Percentiles rank a stretch among this genome's conserved stretches.
phyloP scores from a whole-genome alignment of 1,284 basidiomycete genomes.

The Tilletia horrida region DNA sequence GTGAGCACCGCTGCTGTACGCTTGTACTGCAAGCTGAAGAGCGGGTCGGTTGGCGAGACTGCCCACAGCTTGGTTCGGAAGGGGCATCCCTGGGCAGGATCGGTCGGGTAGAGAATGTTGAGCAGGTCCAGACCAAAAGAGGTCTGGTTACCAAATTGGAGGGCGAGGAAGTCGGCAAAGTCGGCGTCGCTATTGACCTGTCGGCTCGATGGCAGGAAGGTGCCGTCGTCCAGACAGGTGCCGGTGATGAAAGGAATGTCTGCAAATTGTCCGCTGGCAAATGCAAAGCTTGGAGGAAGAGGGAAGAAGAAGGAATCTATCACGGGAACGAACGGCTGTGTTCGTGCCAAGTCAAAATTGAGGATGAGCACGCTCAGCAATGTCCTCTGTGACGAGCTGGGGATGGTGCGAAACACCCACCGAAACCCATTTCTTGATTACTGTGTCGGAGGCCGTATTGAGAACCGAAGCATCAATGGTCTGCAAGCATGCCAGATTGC shows the following conservation, averaged over 20 bases:
- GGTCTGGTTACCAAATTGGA: slow-evolving; percentile 31
- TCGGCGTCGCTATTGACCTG: slow-evolving; percentile 26
- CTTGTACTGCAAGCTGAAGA: slow-evolving; percentile 5
- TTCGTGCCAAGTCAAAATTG: too few species aligned
- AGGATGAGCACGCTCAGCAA: too few species aligned
- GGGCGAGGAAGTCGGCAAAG: slow-evolving; percentile 29
- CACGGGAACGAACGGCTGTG: slow-evolving; percentile 26
- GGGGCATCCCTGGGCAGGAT: slow-evolving; percentile 27
- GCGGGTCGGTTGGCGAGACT: neutral
- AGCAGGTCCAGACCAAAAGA: slow-evolving; percentile 24
- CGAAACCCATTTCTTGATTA: slow-evolving; percentile 4
- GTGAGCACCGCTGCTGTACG: neutral
- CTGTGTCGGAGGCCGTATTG: neutral
- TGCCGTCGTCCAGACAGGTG: slow-evolving; percentile 35
- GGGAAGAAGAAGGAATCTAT: slow-evolving; percentile 33
- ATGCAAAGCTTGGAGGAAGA: slow-evolving; percentile 27
- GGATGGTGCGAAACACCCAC: too few species aligned
- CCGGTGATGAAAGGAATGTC: slow-evolving; percentile 36
- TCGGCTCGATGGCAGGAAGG: slow-evolving; percentile 23
- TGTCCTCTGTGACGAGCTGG: too few species aligned
- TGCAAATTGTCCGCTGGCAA: slow-evolving; percentile 29
- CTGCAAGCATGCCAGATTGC: slow-evolving; percentile 27
- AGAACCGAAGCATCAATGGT: slow-evolving; percentile 20
- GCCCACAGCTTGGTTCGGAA: slow-evolving; percentile 23
- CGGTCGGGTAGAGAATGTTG: slow-evolving; percentile 25